phyloP scores from a whole-genome alignment of 768 basidiomycete genomes.

The Daedalea quercina region DNA sequence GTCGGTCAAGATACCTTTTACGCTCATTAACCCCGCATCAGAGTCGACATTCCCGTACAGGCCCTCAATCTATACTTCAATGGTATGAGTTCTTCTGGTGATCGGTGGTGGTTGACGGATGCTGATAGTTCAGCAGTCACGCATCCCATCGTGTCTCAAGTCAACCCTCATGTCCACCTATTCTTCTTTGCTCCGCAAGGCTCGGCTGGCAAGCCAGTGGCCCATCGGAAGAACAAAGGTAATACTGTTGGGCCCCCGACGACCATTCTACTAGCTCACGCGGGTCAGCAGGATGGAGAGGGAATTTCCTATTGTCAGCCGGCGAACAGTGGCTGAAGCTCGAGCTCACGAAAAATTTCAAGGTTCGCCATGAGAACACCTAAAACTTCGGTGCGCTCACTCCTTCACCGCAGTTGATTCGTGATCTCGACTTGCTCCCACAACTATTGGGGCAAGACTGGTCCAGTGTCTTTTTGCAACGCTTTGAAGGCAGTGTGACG shows the following conservation, averaged over 20 bases:
- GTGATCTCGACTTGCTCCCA: constrained; percentile 94
- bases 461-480: constrained; percentile 93
- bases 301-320: constrained; percentile 88
- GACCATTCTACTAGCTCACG: not conserved
- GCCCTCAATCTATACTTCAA: constrained; percentile 86
- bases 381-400: not conserved
- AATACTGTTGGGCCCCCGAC: not conserved
- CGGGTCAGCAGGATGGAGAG: constrained; percentile 70
- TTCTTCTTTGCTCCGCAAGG: constrained; percentile 93
- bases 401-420: constrained; percentile 56
- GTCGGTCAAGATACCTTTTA: not conserved
- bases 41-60: constrained; percentile 94
- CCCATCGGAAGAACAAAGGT: constrained; percentile 92
- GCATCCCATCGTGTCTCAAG: constrained; percentile 90
- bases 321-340: constrained; percentile 94
- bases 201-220: constrained; percentile 88
- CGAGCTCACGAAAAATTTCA: constrained; percentile 95
- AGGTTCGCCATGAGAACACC: constrained; percentile 31
- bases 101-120: not conserved
- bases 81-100: constrained; percentile 31
- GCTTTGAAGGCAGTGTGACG: constrained; percentile 87
- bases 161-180: constrained; percentile 86
- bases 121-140: constrained; percentile 47
- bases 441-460: constrained; percentile 90
- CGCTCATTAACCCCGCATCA: constrained; percentile 16